Percentiles rank a stretch among this genome's conserved stretches.
These are phyloP conservation scores for Parachaetomium inaequale DNA, from an alignment of 495 filamentous ascomycete species.

Conservation along the genomic window DNA sequence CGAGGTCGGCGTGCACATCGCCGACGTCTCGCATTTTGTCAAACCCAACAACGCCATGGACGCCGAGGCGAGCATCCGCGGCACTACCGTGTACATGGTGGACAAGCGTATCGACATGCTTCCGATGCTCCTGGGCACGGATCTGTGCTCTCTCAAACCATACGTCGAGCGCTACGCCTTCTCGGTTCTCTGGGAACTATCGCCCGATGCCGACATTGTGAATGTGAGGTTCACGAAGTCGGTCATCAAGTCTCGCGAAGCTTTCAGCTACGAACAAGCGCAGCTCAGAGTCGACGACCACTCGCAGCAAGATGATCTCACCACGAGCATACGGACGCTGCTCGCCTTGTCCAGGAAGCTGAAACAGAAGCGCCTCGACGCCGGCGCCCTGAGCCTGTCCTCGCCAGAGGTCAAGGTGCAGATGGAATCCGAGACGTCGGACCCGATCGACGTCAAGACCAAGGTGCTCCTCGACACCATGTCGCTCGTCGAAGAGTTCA, in stretches of 20 bases:
- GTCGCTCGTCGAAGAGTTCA: slow-evolving; percentile 97
- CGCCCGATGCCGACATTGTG: slow-evolving; percentile 77
- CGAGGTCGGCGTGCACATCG: slow-evolving; percentile 98
- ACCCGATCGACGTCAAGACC: slow-evolving; percentile 93
- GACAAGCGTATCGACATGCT: slow-evolving; percentile 99
- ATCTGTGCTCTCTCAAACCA: slow-evolving; percentile 94
- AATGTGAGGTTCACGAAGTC: slow-evolving; percentile 87
- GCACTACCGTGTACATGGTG: slow-evolving; percentile 95
- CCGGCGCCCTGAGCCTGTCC: slow-evolving; percentile 89
- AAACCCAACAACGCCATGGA: slow-evolving; percentile 98
- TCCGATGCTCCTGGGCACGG: slow-evolving; percentile 89
- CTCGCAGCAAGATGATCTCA: slow-evolving; percentile 82
- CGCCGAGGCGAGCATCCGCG: slow-evolving; percentile 83
- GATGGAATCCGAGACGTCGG: slow-evolving; percentile 88
- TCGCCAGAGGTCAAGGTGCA: slow-evolving; percentile 94
- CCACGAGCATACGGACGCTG: slow-evolving; percentile 81
- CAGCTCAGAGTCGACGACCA: slow-evolving; percentile 88
- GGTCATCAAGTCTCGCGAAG: slow-evolving; percentile 95
- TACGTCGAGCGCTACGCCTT: slow-evolving; percentile 98
- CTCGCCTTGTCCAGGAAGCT: slow-evolving; percentile 89
- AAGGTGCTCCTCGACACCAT: slow-evolving; percentile 94
- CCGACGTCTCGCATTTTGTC: slow-evolving; percentile 97
- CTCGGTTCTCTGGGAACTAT: slow-evolving; percentile 91
- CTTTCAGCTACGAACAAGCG: slow-evolving; percentile 95
- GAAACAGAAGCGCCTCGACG: slow-evolving; percentile 87